phyloP scores from a whole-genome alignment of 1,139 yeast genomes.

The Sugiyamaella japonica region DNA sequence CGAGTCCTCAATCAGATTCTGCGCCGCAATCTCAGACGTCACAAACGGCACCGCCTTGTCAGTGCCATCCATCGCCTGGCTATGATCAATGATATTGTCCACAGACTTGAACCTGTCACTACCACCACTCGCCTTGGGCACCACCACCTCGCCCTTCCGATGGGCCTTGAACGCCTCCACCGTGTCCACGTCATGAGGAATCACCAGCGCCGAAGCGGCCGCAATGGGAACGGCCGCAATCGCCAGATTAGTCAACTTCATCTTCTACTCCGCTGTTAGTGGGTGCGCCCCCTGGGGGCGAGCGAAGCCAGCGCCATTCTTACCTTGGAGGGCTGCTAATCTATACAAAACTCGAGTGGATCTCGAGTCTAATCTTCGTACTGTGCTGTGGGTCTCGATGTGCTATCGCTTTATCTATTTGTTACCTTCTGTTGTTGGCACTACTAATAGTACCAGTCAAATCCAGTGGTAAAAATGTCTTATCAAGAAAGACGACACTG shows the following conservation, averaged over 20 bases:
- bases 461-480: background rate
- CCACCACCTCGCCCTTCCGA: conserved; percentile 9
- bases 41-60: conserved; percentile 44
- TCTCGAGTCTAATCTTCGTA: background rate
- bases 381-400: too few species aligned
- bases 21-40: conserved; percentile 44
- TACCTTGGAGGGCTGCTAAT: background rate
- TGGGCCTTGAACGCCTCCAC: conserved; percentile 27
- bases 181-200: conserved; percentile 47
- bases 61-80: conserved; percentile 24
- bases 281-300: too few species aligned
- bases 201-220: conserved; percentile 60
- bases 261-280: conserved; percentile 17
- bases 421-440: background rate
- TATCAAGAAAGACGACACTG: background rate
- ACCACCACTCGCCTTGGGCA: background rate
- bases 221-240: conserved; percentile 56
- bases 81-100: conserved; percentile 19
- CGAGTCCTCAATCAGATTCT: conserved; percentile 65
- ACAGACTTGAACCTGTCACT: background rate
- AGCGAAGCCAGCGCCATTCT: background rate
- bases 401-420: background rate
- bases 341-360: background rate
- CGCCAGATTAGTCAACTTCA: conserved; percentile 40
- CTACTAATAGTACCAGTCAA: background rate